Evolutionary conservation across 2,329 filamentous ascomycete genomes (phyloP), one percentile per base, ranked within the genome.

Genomic region (Tolypocladium tundrense): DNA sequence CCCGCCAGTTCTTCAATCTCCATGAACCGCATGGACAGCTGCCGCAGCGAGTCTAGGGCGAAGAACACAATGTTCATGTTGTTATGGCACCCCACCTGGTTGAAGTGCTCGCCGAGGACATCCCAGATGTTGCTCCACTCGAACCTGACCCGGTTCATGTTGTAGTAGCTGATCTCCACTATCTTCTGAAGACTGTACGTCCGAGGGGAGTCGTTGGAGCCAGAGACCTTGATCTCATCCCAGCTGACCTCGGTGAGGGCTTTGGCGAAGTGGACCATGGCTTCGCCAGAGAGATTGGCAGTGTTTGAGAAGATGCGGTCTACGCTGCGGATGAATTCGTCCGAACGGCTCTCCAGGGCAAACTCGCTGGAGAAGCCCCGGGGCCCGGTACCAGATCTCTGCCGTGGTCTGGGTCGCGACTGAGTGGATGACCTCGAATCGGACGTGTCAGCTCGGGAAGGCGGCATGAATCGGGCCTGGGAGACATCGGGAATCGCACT

Each of bases 121-220:
- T 90, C 89, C 94, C 94, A 99, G 60, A 99, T 96, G 66, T 88
- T 93, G 14, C 89, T 95, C 94, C 94, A 99, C 70, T 99, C 94
- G 66, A 97, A 97, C 66, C 94, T 88, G 41, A 99, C 93, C 79
- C 94, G 87, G 59, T 90, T 91, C 94, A 99, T 99, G 77, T 99
- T 99, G 83, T 99, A 99, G 73, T 96, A 97, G 71, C 91, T 96
- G 72, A 99, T 97, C 73, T 99, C 94, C 19, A 99, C 95, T 62
- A 99, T 84, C 73, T 99, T 99, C 69, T 99, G 94, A 61, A 99
- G 77, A 75, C 92, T 97, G 79, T 97, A 99, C 10, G 93, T 99
- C 57, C 95, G 86, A 13, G 94, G 94, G 27, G 91, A 95, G 60
- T 99, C 94, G 68, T 93, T 97, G 58, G 93, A 90, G 0, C 94